phyloP scores from a whole-genome alignment of 805 yeast genomes.

The Hemisphaericaspora nanyangensis region DNA sequence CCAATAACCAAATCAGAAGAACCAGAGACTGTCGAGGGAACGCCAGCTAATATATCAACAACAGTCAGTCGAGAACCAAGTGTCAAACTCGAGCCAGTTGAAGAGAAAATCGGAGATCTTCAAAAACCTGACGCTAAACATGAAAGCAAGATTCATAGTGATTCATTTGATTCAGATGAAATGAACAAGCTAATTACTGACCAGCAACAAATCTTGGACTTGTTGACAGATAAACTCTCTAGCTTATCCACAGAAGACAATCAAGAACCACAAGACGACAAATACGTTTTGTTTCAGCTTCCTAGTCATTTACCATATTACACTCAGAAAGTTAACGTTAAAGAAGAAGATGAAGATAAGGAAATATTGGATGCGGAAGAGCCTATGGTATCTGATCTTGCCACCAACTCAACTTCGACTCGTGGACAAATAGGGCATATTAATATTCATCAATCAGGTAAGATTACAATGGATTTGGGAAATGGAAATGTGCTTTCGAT shows the following conservation, averaged over 20 bases:
- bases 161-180: slow-evolving; percentile 14
- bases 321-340: slow-evolving; percentile 9
- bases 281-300: slow-evolving; percentile 44
- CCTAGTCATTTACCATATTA: slow-evolving; percentile 45
- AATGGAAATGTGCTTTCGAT: slow-evolving; percentile 61
- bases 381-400: slow-evolving; percentile 4
- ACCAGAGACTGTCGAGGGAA: slow-evolving; percentile 5
- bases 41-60: slow-evolving; percentile 7
- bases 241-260: slow-evolving; percentile 12
- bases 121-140: slow-evolving; percentile 23
- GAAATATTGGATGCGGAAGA: slow-evolving; percentile 14
- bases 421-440: slow-evolving; percentile 69
- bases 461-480: slow-evolving; percentile 70
- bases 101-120: slow-evolving; percentile 23
- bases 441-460: slow-evolving; percentile 81
- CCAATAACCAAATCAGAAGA: slow-evolving; percentile 6
- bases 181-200: slow-evolving; percentile 30
- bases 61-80: slow-evolving; percentile 16
- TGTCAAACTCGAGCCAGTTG: slow-evolving; percentile 29
- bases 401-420: slow-evolving; percentile 3
- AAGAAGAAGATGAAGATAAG: slow-evolving; percentile 7
- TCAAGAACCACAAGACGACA: slow-evolving; percentile 9
- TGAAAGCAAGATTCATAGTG: slow-evolving; percentile 26
- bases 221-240: slow-evolving; percentile 21
- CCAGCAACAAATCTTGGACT: slow-evolving; percentile 25